Conservation (phyloP, 2,329 filamentous ascomycete species). For the Ophiostoma montium region DNA sequence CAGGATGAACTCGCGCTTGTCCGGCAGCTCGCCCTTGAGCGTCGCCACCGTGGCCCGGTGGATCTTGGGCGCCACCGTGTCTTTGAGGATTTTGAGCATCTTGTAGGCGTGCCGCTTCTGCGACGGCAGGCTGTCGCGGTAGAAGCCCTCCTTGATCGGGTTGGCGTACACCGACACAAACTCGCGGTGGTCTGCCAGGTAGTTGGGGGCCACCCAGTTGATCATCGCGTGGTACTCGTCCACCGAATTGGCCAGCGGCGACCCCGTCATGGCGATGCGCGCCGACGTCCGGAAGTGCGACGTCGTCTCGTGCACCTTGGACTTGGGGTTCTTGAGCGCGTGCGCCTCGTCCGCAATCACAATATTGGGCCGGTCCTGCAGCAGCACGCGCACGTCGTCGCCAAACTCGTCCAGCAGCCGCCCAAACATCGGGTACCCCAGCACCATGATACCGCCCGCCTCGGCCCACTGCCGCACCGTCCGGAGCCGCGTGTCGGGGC, state of each 20-base stretch:
- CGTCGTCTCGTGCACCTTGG: conserved; percentile 39
- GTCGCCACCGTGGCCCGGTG: conserved; percentile 55
- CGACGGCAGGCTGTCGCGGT: conserved; percentile 40
- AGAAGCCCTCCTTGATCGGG: conserved; percentile 62
- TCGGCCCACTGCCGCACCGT: conserved; percentile 44
- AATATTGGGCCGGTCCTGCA: conserved; percentile 44
- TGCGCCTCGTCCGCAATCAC: conserved; percentile 83
- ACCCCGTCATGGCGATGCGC: conserved; percentile 75
- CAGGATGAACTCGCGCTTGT: conserved; percentile 72
- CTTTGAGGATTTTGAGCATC: conserved; percentile 55
- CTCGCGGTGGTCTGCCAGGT: conserved; percentile 52
- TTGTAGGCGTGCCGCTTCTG: conserved; percentile 49
- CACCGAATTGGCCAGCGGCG: conserved; percentile 73
- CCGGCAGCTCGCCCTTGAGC: conserved; percentile 52
- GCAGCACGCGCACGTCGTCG: conserved; percentile 17
- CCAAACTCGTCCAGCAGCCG: conserved; percentile 18
- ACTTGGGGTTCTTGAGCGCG: conserved; percentile 50
- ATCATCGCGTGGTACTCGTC: conserved; percentile 79
- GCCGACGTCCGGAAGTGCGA: conserved; percentile 48
- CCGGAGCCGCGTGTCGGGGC: conserved; percentile 23
- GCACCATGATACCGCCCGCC: conserved; percentile 57
- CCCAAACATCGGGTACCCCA: conserved; percentile 61
- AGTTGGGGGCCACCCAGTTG: conserved; percentile 70
- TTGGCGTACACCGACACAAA: conserved; percentile 57
- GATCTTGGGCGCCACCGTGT: conserved; percentile 63